These are phyloP conservation scores for Melampsora americana DNA, from an alignment of 1,284 basidiomycete genomes.

Conservation along the genomic window DNA sequence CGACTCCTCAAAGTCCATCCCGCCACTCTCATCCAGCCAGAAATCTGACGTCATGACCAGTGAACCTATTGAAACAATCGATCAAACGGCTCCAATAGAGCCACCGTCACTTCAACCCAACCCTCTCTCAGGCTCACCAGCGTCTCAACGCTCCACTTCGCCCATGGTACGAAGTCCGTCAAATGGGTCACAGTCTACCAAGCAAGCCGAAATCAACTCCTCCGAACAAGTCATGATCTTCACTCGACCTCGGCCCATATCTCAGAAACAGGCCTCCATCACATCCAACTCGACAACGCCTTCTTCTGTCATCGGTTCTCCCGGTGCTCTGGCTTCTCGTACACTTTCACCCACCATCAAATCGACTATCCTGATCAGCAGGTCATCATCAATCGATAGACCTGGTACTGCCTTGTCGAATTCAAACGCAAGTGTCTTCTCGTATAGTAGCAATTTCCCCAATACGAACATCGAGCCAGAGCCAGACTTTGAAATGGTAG, in stretches of 20 bases:
- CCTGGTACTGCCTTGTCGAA: not conserved
- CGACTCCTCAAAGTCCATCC: not conserved
- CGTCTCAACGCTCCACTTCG: not conserved
- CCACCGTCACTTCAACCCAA: not conserved
- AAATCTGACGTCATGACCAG: not conserved
- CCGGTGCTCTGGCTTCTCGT: not conserved
- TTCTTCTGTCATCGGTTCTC: not conserved
- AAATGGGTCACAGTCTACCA: not conserved
- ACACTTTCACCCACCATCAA: not conserved
- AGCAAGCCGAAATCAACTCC: not conserved
- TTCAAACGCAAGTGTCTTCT: not conserved
- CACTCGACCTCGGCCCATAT: not conserved
- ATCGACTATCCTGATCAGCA: too few relatives aligned
- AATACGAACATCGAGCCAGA: conserved; percentile 7
- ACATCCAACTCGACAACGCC: not conserved
- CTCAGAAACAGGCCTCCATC: not conserved
- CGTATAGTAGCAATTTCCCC: not conserved
- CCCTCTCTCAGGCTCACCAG: not conserved
- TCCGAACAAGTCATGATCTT: not conserved
- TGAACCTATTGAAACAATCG: not conserved
- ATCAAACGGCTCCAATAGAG: not conserved
- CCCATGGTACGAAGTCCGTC: not conserved
- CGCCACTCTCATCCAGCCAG: not conserved
- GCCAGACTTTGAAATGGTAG: conserved; percentile 31
- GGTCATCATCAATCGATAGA: not conserved